phyloP scores from a whole-genome alignment of 2,329 filamentous ascomycete species.

The Sphaerulina musiva region DNA sequence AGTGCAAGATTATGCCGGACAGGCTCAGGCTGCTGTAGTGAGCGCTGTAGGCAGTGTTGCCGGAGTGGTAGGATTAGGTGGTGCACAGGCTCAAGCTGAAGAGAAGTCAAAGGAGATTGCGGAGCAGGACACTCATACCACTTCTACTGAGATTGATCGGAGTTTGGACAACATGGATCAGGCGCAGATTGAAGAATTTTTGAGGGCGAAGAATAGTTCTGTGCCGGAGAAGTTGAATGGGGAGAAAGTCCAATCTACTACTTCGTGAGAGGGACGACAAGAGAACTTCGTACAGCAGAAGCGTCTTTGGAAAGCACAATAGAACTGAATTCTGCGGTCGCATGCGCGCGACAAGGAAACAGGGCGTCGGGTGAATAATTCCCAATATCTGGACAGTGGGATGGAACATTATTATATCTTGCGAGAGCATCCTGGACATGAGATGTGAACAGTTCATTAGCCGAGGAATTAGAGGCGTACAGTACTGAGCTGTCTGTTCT shows the following conservation, averaged over 20 bases:
- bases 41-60: slow-evolving; percentile 29
- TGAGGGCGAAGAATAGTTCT: slow-evolving; percentile 29
- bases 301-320: too few relatives aligned
- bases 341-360: too few relatives aligned
- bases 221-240: slow-evolving; percentile 7
- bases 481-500: too few relatives aligned
- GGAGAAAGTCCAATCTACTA: not conserved
- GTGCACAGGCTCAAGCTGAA: slow-evolving; percentile 26
- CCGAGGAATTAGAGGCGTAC: too few relatives aligned
- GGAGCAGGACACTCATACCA: slow-evolving; percentile 10
- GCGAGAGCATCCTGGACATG: too few relatives aligned
- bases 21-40: slow-evolving; percentile 24
- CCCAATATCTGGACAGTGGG: too few relatives aligned
- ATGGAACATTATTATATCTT: too few relatives aligned
- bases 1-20: slow-evolving; percentile 37
- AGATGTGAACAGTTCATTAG: too few relatives aligned
- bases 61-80: slow-evolving; percentile 30
- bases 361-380: too few relatives aligned
- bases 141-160: slow-evolving; percentile 19
- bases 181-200: slow-evolving; percentile 34
- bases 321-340: too few relatives aligned
- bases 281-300: not conserved
- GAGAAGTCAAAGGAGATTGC: slow-evolving; percentile 9
- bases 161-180: slow-evolving; percentile 29
- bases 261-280: not conserved